Evolutionary conservation across 2,329 filamentous ascomycete genomes (phyloP).

Genomic region (Fusarium robinianum): DNA sequence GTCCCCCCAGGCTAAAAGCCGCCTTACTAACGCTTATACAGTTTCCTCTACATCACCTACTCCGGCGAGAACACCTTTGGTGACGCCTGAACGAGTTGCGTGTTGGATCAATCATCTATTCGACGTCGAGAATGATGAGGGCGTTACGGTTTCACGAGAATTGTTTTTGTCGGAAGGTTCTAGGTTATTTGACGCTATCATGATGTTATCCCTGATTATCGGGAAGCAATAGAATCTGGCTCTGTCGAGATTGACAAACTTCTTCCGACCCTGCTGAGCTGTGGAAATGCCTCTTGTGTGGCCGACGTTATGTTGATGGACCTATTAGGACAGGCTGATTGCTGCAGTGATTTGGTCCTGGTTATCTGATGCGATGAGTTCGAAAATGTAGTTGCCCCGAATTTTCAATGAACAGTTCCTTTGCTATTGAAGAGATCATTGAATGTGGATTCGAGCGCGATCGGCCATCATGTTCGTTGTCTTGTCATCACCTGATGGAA

Average conservation of each 20-base stretch:
- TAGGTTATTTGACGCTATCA: slow-evolving; percentile 34
- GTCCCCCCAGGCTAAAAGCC: not conserved
- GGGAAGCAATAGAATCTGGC: slow-evolving; percentile 31
- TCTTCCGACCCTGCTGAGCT: slow-evolving; percentile 9
- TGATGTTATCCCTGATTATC: slow-evolving; percentile 27
- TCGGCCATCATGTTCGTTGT: no score
- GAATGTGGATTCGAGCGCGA: no score
- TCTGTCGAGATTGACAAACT: slow-evolving; percentile 16
- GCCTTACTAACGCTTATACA: slow-evolving; percentile 44
- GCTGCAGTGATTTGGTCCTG: slow-evolving; percentile 4
- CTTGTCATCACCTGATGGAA: no score
- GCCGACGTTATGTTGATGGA: slow-evolving; percentile 1
- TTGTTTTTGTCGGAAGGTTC: slow-evolving; percentile 33
- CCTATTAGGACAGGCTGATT: slow-evolving; percentile 4
- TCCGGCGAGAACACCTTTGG: slow-evolving; percentile 99
- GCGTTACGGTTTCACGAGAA: slow-evolving; percentile 44
- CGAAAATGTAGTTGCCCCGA: not conserved
- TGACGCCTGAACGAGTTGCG: slow-evolving; percentile 34
- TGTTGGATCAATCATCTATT: slow-evolving; percentile 26
- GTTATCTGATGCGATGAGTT: slow-evolving; percentile 4
- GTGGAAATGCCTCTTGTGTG: not conserved
- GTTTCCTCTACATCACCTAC: slow-evolving; percentile 99
- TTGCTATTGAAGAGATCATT: no score
- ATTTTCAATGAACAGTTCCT: not conserved
- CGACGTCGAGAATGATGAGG: slow-evolving; percentile 38